Conservation (phyloP, 306 rosid genomes). For the Vicia sativa region DNA sequence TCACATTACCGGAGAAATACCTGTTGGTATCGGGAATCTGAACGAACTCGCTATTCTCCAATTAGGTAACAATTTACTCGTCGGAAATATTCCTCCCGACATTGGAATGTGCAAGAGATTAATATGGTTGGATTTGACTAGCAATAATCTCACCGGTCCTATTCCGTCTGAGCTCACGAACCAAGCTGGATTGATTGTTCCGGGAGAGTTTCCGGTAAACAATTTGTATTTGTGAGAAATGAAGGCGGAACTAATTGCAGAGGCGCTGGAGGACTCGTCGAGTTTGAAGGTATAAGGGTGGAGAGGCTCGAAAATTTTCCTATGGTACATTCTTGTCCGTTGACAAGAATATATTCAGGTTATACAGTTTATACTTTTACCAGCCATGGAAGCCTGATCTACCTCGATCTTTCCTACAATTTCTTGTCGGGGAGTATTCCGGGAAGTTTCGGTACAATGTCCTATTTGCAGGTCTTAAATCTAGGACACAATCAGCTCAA, state of each 20-base stretch:
- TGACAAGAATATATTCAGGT: constrained; percentile 75
- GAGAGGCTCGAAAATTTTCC: constrained; percentile 63
- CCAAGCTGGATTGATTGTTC: constrained; percentile 61
- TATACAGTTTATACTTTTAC: constrained; percentile 58
- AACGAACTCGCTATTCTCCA: constrained; percentile 62
- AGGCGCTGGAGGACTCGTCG: constrained; percentile 83
- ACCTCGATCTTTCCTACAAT: constrained; percentile 76
- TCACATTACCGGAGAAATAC: constrained; percentile 58
- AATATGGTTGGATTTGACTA: constrained; percentile 76
- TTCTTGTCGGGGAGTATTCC: constrained; percentile 64
- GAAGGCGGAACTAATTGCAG: constrained; percentile 79
- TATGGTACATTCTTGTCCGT: constrained; percentile 65
- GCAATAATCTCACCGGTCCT: constrained; percentile 57
- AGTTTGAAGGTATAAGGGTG: constrained; percentile 59
- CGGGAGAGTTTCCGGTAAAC: constrained; percentile 73
- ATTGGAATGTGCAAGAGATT: constrained; percentile 63
- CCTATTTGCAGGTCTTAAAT: constrained; percentile 66
- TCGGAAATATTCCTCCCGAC: constrained; percentile 69
- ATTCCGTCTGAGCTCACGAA: constrained; percentile 61
- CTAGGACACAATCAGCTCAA: constrained; percentile 66
- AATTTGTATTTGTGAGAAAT: constrained; percentile 75
- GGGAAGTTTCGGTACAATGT: constrained; percentile 49
- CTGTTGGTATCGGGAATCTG: constrained; percentile 62
- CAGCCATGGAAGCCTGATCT: constrained; percentile 64
- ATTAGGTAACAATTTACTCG: constrained; percentile 68